Evolutionary conservation across 371 early-diverging fungal species (phyloP), one percentile per base, ranked within the genome.

Genomic region (Mortierella sp.): DNA sequence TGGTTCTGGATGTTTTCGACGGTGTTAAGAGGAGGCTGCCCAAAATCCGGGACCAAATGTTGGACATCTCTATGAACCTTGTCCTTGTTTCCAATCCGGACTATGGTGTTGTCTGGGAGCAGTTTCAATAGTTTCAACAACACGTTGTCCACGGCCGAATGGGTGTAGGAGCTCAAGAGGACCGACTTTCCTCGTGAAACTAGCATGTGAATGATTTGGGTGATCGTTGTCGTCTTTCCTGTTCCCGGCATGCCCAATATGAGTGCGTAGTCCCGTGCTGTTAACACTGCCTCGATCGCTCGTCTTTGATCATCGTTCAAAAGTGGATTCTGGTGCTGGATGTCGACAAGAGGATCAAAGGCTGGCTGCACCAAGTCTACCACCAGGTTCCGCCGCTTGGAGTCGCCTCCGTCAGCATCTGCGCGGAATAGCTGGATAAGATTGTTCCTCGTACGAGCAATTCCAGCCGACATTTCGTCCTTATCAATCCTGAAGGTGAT

Each of bases 241-340:
- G 99, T 98, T 2, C 99, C 99, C 0, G 99, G 99, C 98, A 99
- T 98, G 21, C 99, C 99, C 39, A 98, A 83, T 24, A 99, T 92
- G 49, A 99, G 79, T 9, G 92, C 85, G 74, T 98, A 99, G 65
- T 98, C 97, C 41, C 89, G 63, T 0, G 94, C 94, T 3, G 79
- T 51, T 44, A 90, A 14, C 16, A 90, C 89, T 14, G 81, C 84
- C 10, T 86, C 78, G 2, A 93, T 61, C 0, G 92, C 92, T 0
- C 52, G 55, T 48, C 78, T 67, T 62, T 94, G 94, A 60, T 92
- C 91, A n/a, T 71, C 55, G 64, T 95, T 94, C 48, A 95, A 49
- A 21, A 67, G 13, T 0, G 57, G 41, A 31, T 55, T 54, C 25
- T 51, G 50, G 7, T 60, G 57, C 25, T 53, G 22, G 21, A 56